Evolutionary conservation across 768 basidiomycete species (phyloP).

Genomic region (Crepidotus variabilis): DNA sequence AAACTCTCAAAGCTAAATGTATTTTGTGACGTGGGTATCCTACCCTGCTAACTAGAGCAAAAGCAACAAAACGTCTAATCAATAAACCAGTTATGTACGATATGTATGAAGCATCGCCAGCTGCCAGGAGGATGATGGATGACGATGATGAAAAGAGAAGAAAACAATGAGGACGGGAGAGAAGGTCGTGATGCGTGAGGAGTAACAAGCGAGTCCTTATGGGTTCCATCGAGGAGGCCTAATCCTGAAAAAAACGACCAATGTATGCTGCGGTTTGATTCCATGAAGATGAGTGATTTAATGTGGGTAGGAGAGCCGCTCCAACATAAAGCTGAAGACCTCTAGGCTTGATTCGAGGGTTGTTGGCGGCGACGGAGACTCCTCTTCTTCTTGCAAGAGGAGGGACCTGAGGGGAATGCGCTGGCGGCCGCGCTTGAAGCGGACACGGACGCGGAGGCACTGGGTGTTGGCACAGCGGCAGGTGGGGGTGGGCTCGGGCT

Average conservation of each 20-base stretch:
- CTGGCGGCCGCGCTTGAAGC: neutral
- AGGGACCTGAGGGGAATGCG: neutral
- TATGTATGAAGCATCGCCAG: neutral
- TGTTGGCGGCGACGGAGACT: neutral
- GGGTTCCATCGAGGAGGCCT: neutral
- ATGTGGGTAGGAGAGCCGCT: no score
- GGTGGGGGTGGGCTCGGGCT: neutral
- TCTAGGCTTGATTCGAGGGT: no score
- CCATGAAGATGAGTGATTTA: no score
- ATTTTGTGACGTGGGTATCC: neutral
- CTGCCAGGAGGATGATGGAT: neutral
- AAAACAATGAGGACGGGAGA: no score
- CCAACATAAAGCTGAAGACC: no score
- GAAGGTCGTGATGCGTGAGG: no score
- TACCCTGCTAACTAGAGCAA: neutral
- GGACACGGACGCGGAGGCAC: neutral
- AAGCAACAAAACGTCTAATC: neutral
- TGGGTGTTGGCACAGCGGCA: neutral
- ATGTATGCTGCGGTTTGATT: no score
- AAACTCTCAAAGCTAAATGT: neutral
- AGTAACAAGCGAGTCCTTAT: neutral
- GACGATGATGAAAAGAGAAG: no score
- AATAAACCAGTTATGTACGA: neutral
- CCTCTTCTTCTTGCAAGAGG: neutral
- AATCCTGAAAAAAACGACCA: neutral